A percentile compares a stretch with the other conserved stretches of the same genome.
Evolutionary conservation across 768 basidiomycete species (phyloP).

Genomic region (Phylloporus sp.): DNA sequence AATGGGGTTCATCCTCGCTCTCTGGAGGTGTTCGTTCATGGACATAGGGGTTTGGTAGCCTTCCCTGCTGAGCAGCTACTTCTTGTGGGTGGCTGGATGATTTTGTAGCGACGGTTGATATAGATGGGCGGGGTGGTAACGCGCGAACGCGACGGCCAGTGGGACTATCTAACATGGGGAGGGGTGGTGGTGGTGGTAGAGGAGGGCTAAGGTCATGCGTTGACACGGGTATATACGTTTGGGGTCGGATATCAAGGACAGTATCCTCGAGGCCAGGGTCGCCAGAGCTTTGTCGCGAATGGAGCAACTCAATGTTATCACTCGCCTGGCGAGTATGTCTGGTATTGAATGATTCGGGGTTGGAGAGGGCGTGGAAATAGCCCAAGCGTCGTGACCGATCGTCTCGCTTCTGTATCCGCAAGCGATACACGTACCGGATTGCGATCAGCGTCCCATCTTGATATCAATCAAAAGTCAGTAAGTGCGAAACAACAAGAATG

Average conservation of each 20-base stretch:
- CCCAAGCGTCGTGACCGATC: constrained; percentile 33
- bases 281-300: constrained; percentile 6
- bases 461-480: neutral
- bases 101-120: neutral
- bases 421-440: constrained; percentile 50
- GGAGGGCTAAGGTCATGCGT: constrained; percentile 15
- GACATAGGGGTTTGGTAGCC: constrained; percentile 3
- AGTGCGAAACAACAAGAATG: neutral
- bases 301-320: constrained; percentile 29
- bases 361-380: constrained; percentile 29
- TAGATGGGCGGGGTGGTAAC: constrained; percentile 27
- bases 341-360: constrained; percentile 6
- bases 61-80: neutral
- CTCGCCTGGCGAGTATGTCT: constrained; percentile 24
- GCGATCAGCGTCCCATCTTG: constrained; percentile 53
- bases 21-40: constrained; percentile 1
- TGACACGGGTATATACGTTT: constrained; percentile 14
- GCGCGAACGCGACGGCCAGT: constrained; percentile 23
- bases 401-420: constrained; percentile 48
- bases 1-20: constrained; percentile 17
- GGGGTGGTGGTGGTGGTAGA: constrained; percentile 10
- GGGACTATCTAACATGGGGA: constrained; percentile 7
- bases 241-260: constrained; percentile 22
- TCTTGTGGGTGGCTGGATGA: neutral
- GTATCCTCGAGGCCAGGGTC: constrained; percentile 13